Evolutionary conservation across 768 basidiomycete species (phyloP).

Genomic region (Chalciporus sphaerocephalus): DNA sequence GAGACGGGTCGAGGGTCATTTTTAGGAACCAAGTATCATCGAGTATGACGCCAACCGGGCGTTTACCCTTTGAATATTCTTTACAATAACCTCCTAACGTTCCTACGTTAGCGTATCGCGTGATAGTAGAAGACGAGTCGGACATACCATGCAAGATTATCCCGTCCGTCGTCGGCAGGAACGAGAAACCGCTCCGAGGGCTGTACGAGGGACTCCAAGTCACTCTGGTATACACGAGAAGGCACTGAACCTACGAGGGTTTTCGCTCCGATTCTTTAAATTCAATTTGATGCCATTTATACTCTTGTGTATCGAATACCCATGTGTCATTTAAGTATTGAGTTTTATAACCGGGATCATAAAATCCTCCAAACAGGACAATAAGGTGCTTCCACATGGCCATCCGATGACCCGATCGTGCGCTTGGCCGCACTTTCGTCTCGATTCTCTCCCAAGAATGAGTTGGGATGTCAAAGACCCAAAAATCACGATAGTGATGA

Average conservation of each 20-base stretch:
- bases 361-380: constrained; percentile 86
- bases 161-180: constrained; percentile 73
- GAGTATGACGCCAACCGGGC: constrained; percentile 79
- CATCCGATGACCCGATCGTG: constrained; percentile 86
- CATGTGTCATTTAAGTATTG: constrained; percentile 81
- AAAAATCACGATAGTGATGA: constrained; percentile 87
- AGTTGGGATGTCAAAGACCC: constrained; percentile 76
- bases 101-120: neutral
- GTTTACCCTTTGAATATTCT: constrained; percentile 81
- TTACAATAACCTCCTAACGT: constrained; percentile 81
- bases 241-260: constrained; percentile 55
- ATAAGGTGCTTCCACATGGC: constrained; percentile 85
- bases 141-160: constrained; percentile 68
- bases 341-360: constrained; percentile 80
- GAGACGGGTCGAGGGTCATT: constrained; percentile 34
- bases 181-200: constrained; percentile 79
- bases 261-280: constrained; percentile 64
- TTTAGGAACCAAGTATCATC: constrained; percentile 88
- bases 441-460: constrained; percentile 88
- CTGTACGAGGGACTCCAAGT: constrained; percentile 30
- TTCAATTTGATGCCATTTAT: constrained; percentile 78
- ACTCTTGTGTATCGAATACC: constrained; percentile 83
- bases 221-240: neutral
- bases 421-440: constrained; percentile 73
- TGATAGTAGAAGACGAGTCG: neutral